Evolutionary conservation across 148 eudicot genomes (phyloP).

Genomic region (Selenicereus undatus): DNA sequence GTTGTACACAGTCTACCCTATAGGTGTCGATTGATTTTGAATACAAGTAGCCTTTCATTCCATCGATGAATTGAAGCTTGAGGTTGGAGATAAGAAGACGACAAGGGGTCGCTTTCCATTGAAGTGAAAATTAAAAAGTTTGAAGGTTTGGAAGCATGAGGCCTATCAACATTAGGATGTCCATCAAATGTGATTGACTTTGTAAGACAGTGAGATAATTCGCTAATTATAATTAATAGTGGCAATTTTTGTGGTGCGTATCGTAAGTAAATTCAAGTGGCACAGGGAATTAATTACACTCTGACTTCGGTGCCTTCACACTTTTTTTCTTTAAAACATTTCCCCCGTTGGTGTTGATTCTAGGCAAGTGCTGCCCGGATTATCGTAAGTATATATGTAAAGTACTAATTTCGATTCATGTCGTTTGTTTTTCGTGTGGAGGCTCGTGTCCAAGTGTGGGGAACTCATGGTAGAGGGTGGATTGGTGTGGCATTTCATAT

Average conservation of each 20-base stretch:
- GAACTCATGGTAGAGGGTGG: conserved; percentile 15
- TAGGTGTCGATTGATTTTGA: no score
- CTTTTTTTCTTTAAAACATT: no score
- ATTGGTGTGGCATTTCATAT: background rate
- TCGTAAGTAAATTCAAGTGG: background rate
- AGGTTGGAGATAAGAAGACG: no score
- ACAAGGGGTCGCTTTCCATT: background rate
- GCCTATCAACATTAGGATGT: background rate
- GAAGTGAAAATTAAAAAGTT: background rate
- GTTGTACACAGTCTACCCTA: no score
- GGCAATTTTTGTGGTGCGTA: background rate
- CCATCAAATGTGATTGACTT: conserved; percentile 16
- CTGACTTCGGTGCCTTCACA: background rate
- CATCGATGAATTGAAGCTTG: no score
- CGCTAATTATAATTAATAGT: background rate
- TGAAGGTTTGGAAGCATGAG: background rate
- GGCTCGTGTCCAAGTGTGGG: conserved; percentile 16
- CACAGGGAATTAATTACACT: background rate
- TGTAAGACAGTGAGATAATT: background rate
- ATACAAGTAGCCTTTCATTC: no score
- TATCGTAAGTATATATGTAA: no score
- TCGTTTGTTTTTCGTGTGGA: conserved; percentile 4
- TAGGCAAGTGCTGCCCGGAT: no score
- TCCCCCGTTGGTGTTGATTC: no score
- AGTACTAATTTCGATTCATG: background rate